Percentiles rank a stretch among this genome's conserved stretches.
Conservation (phyloP, 495 filamentous ascomycete species). For the Glarea lozoyensis region DNA sequence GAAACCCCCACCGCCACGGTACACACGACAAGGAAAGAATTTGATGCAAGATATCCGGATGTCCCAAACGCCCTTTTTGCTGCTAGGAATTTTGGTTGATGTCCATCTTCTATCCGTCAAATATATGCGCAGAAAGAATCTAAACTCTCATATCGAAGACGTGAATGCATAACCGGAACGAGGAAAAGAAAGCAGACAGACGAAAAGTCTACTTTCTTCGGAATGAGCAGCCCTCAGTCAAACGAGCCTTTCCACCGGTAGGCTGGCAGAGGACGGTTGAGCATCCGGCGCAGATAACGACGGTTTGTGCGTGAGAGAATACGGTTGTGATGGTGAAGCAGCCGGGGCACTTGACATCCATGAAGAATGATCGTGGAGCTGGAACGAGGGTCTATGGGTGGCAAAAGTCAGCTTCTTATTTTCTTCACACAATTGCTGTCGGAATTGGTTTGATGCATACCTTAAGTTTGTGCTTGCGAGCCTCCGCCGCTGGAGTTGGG, state of each 20-base stretch:
- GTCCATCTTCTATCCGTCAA: constrained; percentile 72
- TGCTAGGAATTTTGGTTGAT: constrained; percentile 43
- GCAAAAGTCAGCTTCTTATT: constrained; percentile 16
- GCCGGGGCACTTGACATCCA: constrained; percentile 99
- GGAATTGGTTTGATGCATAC: constrained; percentile 42
- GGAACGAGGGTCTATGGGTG: constrained; percentile 76
- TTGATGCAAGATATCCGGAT: constrained; percentile 84
- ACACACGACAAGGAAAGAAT: constrained; percentile 21
- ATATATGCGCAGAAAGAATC: constrained; percentile 18
- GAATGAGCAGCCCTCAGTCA: constrained; percentile 99
- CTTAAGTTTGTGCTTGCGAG: constrained; percentile 99
- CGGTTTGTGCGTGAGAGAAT: constrained; percentile 99
- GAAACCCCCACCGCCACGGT: constrained; percentile 14
- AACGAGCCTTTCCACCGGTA: constrained; percentile 92
- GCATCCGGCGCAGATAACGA: constrained; percentile 98
- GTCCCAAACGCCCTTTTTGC: constrained; percentile 48
- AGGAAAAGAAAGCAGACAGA: constrained; percentile 17
- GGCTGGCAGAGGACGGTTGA: constrained; percentile 96
- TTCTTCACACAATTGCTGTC: neutral
- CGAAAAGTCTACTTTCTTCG: constrained; percentile 81
- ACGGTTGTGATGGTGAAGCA: constrained; percentile 99
- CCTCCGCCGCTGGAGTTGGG: constrained; percentile 90
- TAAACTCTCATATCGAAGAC: constrained; percentile 14
- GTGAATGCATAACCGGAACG: constrained; percentile 22
- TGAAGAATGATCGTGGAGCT: constrained; percentile 96